Evolutionary conservation across 2,329 filamentous ascomycete species (phyloP).

Genomic region (Paradendryphiella salina): DNA sequence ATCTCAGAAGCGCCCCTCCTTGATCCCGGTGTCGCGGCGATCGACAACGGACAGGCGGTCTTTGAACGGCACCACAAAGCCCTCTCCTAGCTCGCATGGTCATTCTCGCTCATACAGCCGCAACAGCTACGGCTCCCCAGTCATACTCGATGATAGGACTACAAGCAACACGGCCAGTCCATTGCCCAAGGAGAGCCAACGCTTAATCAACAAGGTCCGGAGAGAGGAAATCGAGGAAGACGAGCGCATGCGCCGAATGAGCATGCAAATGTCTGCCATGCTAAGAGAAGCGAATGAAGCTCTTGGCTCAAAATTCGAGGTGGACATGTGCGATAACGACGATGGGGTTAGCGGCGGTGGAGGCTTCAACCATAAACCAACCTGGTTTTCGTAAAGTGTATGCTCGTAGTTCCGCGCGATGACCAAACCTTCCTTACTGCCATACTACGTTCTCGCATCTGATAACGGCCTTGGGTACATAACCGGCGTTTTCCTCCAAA

Average conservation of each 20-base stretch:
- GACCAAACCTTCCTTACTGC: no score
- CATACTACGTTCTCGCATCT: background rate
- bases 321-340: slow-evolving; percentile 42
- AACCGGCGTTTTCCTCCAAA: background rate
- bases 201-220: slow-evolving; percentile 70
- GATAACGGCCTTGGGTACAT: background rate
- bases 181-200: slow-evolving; percentile 67
- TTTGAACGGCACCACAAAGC: slow-evolving; percentile 21
- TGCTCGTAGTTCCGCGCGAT: background rate
- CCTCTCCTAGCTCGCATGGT: slow-evolving; percentile 13
- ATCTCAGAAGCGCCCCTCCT: slow-evolving; percentile 42
- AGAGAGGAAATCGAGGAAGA: slow-evolving; percentile 79
- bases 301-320: slow-evolving; percentile 59
- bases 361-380: slow-evolving; percentile 1
- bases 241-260: slow-evolving; percentile 76
- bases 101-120: slow-evolving; percentile 35
- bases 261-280: slow-evolving; percentile 78
- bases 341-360: slow-evolving; percentile 5
- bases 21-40: slow-evolving; percentile 52
- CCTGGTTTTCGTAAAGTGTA: slow-evolving; percentile 1
- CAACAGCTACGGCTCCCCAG: slow-evolving; percentile 40
- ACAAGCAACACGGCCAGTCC: slow-evolving; percentile 31
- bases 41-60: slow-evolving; percentile 32
- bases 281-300: slow-evolving; percentile 88
- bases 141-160: slow-evolving; percentile 25